Evolutionary conservation across 345 rosid species (phyloP), one percentile per base, ranked within the genome.

Genomic region (Populus nigra): DNA sequence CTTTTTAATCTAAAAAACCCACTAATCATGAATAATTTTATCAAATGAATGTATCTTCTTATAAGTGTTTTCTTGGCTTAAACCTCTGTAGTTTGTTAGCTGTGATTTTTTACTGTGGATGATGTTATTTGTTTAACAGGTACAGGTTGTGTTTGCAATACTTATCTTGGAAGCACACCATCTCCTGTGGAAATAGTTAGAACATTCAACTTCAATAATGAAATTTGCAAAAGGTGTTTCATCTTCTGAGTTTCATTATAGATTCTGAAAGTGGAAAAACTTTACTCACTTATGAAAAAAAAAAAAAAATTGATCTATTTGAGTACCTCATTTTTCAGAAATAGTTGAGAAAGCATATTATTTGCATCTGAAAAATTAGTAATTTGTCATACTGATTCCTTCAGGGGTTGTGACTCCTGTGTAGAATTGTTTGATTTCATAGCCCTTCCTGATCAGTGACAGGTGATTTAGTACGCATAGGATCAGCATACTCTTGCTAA

Each of bases 121-220:
- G 9, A 67, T 41, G 17, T 57, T 38, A 15, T 35, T 25, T 74
- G 9, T 82, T 83, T 65, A 62, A 77, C 87, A 92, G 98, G 92
- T 81, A 83, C 92, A 39, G 98, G 98, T 82, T 86, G 83, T 76
- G 92, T 91, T 68, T 95, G 99, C 85, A 90, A 85, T 76, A 81
- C 90, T 66, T 87, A 83, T 79, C 78, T 85, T 72, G 98, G 92
- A 76, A 82, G 43, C 22, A 76, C 74, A 5, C 96, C 93, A 8
- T 84, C 81, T 81, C 78, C 94, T 47, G 84, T 90, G 85, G 99
- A 93, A 36, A 92, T 93, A 79, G 90, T 89, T 61, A 92, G 93
- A 87, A 90, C 92, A 81, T 96, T 96, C 86, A 96, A 93, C 84
- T 91, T 96, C 77, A 82, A 78, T 82, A 86, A 85, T 84, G 89